Evolutionary conservation across 2,329 filamentous ascomycete genomes (phyloP).

Genomic region (Coniochaeta ligniaria): DNA sequence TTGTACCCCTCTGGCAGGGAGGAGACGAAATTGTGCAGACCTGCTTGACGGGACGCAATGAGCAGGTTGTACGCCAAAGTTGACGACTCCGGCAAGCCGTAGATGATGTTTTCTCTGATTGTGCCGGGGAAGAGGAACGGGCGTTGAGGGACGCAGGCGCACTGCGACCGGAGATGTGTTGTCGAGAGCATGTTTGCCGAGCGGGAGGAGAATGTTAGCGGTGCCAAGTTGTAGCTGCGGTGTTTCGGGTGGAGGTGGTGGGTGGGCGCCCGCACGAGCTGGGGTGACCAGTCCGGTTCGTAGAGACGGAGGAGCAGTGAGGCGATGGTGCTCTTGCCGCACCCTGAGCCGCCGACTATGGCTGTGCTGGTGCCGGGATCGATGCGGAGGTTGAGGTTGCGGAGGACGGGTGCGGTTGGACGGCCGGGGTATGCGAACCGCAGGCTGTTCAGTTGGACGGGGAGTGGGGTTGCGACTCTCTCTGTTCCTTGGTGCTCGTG

Average conservation of each 20-base stretch:
- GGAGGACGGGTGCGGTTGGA: constrained; percentile 46
- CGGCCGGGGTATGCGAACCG: constrained; percentile 66
- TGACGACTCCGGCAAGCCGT: constrained; percentile 58
- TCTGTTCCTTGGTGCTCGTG: constrained; percentile 47
- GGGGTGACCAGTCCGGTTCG: constrained; percentile 19
- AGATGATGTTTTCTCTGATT: constrained; percentile 74
- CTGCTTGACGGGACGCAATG: constrained; percentile 47
- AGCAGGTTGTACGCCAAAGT: constrained; percentile 41
- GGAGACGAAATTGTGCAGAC: constrained; percentile 69
- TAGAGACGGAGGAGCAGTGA: constrained; percentile 71
- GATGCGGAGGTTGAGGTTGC: constrained; percentile 59
- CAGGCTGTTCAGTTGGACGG: constrained; percentile 48
- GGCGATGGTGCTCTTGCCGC: constrained; percentile 84
- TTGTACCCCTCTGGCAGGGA: constrained; percentile 65
- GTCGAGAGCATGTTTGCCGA: constrained; percentile 55
- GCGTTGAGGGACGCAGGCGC: constrained; percentile 63
- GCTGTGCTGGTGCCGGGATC: constrained; percentile 59
- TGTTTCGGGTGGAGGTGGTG: background rate
- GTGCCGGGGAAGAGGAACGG: constrained; percentile 73
- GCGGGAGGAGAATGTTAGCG: constrained; percentile 51
- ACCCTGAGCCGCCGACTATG: constrained; percentile 77
- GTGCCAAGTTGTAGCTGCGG: constrained; percentile 6
- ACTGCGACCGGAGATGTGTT: constrained; percentile 47
- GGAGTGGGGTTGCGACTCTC: constrained; percentile 28
- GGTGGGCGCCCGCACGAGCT: background rate